Evolutionary conservation across 2,329 filamentous ascomycete genomes (phyloP), one percentile per base, ranked within the genome.

Genomic region (Calonectria pseudoreteaudii): DNA sequence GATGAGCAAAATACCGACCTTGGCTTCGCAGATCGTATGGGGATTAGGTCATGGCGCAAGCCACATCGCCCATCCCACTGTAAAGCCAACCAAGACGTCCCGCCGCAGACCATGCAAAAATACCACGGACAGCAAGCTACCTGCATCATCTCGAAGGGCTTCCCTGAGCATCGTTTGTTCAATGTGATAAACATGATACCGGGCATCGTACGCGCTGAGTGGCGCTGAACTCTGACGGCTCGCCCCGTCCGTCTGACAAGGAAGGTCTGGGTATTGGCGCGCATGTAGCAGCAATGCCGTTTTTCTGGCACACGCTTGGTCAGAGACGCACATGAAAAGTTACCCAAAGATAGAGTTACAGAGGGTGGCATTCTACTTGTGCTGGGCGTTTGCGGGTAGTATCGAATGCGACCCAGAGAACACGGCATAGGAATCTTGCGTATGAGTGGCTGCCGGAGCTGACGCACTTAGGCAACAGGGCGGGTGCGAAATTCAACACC

Each of bases 81-180:
- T 94, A 94, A 93, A 95, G 92, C 34, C 89, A 77, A 83, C 87
- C 91, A 95, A 93, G 92, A 95, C 95, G 93, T 95, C 93, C 93
- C 93, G 93, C 36, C 94, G 93, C 89, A 91, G 91, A 93, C 94
- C 36, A 92, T 93, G 93, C 93, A 95, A 92, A 94, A 93, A 90
- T 88, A 90, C 85, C 83, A 18, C 26, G 23, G 26, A 13, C n/a
- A 41, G 16, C 23, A 41, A 26, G n/a, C 23, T 30, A 30, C 34
- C n/a, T 26, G 20, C 56, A 62, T 28, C 34, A 62, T 41, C 31
- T 62, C 14, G 14, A 30, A 18, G 34, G 11, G 11, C 10, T 38
- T 18, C 38, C 18, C 38, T 10, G 28, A 31, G 16, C 18, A 36
- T 26, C 49, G 14, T 30, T 41, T 53, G 1, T 31, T 41, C 49